Percentiles rank a stretch among this genome's conserved stretches.
These are phyloP conservation scores for Castanea sativa DNA, from an alignment of 306 rosid species.

Conservation along the genomic window DNA sequence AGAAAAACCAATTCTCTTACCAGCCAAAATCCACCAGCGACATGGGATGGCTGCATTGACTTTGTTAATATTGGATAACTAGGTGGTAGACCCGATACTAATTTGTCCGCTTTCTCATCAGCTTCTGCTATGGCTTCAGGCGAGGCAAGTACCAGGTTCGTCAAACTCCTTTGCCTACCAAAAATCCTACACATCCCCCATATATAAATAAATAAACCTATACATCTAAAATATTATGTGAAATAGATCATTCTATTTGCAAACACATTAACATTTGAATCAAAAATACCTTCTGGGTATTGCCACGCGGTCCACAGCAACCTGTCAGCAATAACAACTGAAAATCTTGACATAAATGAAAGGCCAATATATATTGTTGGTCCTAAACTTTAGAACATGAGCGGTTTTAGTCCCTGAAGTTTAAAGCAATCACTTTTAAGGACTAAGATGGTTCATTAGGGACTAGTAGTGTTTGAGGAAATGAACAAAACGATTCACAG, in stretches of 20 bases:
- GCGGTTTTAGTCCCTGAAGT: too few relatives aligned
- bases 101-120: slow-evolving; percentile 50
- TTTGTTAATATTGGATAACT: slow-evolving; percentile 49
- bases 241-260: neutral
- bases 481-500: neutral
- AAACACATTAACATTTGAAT: neutral
- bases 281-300: slow-evolving; percentile 49
- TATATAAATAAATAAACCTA: too few relatives aligned
- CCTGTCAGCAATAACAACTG: slow-evolving; percentile 22
- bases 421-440: too few relatives aligned
- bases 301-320: slow-evolving; percentile 40
- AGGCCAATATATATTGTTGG: neutral
- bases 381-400: too few relatives aligned
- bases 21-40: slow-evolving; percentile 92
- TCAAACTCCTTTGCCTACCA: slow-evolving; percentile 46
- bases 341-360: too few relatives aligned
- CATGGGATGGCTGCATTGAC: slow-evolving; percentile 83
- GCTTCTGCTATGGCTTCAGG: slow-evolving; percentile 60
- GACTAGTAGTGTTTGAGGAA: neutral
- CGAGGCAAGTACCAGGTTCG: slow-evolving; percentile 59
- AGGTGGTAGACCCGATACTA: slow-evolving; percentile 39
- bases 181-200: slow-evolving; percentile 16
- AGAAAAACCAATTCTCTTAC: slow-evolving; percentile 28
- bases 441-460: too few relatives aligned
- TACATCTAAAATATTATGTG: too few relatives aligned